Evolutionary conservation across 2,329 filamentous ascomycete species (phyloP).

Genomic region (Colletotrichum noveboracense): DNA sequence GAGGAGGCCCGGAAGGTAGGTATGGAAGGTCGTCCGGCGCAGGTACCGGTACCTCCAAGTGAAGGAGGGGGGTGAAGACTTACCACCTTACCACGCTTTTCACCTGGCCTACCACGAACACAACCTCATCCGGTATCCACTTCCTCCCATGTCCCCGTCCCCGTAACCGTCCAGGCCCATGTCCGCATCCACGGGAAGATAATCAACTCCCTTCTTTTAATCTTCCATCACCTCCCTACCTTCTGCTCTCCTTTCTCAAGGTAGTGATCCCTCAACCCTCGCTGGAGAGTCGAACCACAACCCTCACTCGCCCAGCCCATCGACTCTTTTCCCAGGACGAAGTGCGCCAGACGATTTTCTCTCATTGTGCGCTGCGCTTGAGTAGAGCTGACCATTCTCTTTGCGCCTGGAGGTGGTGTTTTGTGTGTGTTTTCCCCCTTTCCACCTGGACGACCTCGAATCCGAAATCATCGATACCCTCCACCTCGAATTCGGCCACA

Average conservation of each 20-base stretch:
- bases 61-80: neutral
- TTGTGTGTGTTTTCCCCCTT: neutral
- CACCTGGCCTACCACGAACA: neutral
- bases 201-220: constrained; percentile 15
- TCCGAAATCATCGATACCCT: neutral
- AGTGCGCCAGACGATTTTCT: neutral
- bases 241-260: neutral
- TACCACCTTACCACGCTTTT: neutral
- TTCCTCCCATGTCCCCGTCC: neutral
- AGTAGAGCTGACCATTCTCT: neutral
- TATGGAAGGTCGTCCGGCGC: neutral
- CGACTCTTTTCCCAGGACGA: neutral
- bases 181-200: constrained; percentile 1
- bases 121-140: constrained; percentile 17
- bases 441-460: neutral
- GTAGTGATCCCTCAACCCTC: constrained; percentile 1
- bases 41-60: constrained; percentile 10
- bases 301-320: neutral
- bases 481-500: neutral
- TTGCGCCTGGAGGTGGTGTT: neutral
- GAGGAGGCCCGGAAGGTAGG: neutral
- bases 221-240: constrained; percentile 2
- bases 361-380: neutral
- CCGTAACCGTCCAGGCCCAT: neutral
- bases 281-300: constrained; percentile 7